Evolutionary conservation across 1,284 basidiomycete species (phyloP), one percentile per base, ranked within the genome.

Genomic region (Jaminaea rosea): DNA sequence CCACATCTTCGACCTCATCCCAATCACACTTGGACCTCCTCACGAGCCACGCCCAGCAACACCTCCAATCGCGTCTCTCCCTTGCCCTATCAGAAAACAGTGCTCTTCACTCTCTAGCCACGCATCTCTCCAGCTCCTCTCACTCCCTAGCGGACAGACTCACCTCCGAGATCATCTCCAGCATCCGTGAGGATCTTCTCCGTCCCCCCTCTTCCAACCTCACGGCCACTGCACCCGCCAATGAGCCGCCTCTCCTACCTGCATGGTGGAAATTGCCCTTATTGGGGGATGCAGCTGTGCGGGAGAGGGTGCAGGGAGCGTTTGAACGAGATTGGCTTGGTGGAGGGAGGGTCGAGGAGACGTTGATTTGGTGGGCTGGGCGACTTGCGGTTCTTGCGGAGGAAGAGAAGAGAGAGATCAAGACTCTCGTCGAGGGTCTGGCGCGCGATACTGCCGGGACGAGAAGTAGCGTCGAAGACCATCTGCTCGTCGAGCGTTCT

Each of bases 201-300:
- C 29, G 29, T 31, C 29, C 9, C n/a, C n/a, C n/a, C n/a, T 31
- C 29, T 8, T 31, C 29, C 29, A 31, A 31, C 9, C 9, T 15
- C 15, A 15, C 29, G 29, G 29, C 9, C 29, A 31, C 29, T 8
- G 15, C 29, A 15, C 9, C 9, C 29, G 15, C 8, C 9, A 42
- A 42, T 4, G 39, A 42, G 19, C 39, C 39, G 19, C 39, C 39
- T 4, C 23, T 42, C 19, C 39, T 42, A 4, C 39, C 39, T 4
- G 24, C 19, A 23, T 42, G 39, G 39, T 42, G 39, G 39, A 42
- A 42, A 23, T 24, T 42, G 39, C 39, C 39, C 4, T 42, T 42
- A n/a, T 21, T 42, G 19, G 39, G 39, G 11, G 39, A 42, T 11
- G 39, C 23, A 4, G 39, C 19, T 13, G 39, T 23, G 17, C 17